A percentile compares a stretch with the other conserved stretches of the same genome.
phyloP scores from a whole-genome alignment of 305 asterid genomes.

The Solanum hybrid region DNA sequence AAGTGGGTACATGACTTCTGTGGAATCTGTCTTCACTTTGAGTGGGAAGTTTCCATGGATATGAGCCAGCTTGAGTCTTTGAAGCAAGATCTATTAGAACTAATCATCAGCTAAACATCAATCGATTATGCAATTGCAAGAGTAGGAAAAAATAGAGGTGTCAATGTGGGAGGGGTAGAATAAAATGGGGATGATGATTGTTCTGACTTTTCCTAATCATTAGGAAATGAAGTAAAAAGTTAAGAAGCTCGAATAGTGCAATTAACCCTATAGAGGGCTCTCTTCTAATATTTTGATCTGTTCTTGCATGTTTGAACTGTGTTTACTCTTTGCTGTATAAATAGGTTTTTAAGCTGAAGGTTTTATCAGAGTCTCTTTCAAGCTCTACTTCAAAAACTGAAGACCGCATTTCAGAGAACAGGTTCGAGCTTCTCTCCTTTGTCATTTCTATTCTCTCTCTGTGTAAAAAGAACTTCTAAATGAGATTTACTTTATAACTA shows the following conservation, averaged over 20 bases:
- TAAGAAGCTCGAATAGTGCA: neutral
- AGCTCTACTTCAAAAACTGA: slow-evolving; percentile 73
- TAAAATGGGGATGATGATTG: neutral
- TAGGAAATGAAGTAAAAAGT: neutral
- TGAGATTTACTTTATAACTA: neutral
- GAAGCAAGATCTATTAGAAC: neutral
- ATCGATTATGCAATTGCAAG: neutral
- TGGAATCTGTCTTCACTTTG: neutral
- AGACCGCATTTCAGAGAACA: slow-evolving; percentile 66
- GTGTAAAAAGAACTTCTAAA: neutral
- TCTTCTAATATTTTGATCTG: neutral
- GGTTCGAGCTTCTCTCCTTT: slow-evolving; percentile 30
- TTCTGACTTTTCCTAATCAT: neutral
- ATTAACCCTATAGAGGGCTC: neutral
- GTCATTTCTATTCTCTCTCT: neutral
- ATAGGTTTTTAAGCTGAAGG: slow-evolving; percentile 84
- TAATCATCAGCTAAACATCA: neutral
- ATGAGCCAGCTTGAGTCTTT: neutral
- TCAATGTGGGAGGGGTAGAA: neutral
- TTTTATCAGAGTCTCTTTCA: slow-evolving; percentile 80
- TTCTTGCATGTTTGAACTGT: neutral
- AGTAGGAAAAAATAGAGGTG: neutral
- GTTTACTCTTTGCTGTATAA: slow-evolving; percentile 9
- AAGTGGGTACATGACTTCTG: neutral
- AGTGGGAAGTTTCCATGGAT: neutral